Evolutionary conservation across 257 asterid species (phyloP), one percentile per base, ranked within the genome.

Genomic region (Ophiorrhiza pumila): DNA sequence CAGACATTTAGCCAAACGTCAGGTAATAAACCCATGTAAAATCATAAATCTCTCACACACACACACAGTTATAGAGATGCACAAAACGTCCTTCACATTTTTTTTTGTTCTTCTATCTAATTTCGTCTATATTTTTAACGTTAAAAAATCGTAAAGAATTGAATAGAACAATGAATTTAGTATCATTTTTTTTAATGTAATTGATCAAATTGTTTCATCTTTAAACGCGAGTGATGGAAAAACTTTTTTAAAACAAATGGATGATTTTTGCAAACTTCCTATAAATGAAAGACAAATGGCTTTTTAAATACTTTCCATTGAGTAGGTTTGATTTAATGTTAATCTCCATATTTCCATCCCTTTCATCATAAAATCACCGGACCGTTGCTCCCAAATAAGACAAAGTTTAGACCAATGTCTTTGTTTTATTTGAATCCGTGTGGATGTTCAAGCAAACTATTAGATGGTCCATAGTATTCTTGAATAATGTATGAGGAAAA

Each of bases 1-100:
- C 85, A 88, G 82, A 77, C 85, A 85, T 43, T 69, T 92, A 68
- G 96, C 97, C 85, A 87, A 73, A 78, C 97, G 95, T 61, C 97
- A 90, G 98, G 97, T 90, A 74, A 68, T 53, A 37, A 23, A 55
- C 32, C 25, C 34, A n/a, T n/a, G n/a, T n/a, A n/a, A n/a, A n/a
- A n/a, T n/a, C n/a, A n/a, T n/a, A n/a, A n/a, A 55, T 8, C 1
- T n/a, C 8, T 55, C 10, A 55, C 10, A 4, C 59, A n/a, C 3
- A 18, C 22, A 50, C 1, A 4, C 0, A 0, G 18, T 18, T 17
- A 3, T n/a, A n/a, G n/a, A n/a, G n/a, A n/a, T n/a, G n/a, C n/a
- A n/a, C n/a, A n/a, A n/a, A n/a, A n/a, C n/a, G n/a, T n/a, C n/a
- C n/a, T n/a, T n/a, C n/a, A n/a, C n/a, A n/a, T n/a, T n/a, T n/a